Evolutionary conservation across 352 stramenopile genomes (phyloP), one percentile per base, ranked within the genome.

Genomic region (Thraustotheca clavata): DNA sequence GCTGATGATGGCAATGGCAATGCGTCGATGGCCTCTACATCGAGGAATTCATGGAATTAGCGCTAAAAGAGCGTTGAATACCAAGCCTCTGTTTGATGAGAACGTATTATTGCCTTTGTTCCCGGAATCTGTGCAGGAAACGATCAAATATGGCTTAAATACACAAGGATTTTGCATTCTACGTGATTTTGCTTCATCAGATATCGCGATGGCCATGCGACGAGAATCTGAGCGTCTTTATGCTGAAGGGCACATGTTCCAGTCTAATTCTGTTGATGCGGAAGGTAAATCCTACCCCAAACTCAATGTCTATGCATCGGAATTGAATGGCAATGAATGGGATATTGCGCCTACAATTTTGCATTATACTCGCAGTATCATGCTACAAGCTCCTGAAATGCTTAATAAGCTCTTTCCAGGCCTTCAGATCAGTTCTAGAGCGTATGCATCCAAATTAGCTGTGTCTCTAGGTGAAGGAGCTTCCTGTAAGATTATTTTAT

Each of bases 361-460:
- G 20, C 71, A 81, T 61, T 81, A 81, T 62, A 81, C 74, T 59
- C 72, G 74, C 41, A 81, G 74, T 57, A 69, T 81, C 41, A 67
- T 81, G 47, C 57, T 81, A 38, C 74, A 81, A 55, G 73, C 74
- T 50, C 74, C 74, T 11, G 48, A 73, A 20, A 40, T 81, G 66
- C 72, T 81, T 40, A 76, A 81, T 54, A 50, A 73, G 52, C 69
- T 81, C 33, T 81, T 81, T 63, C 74, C 74, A 54, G 69, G 76
- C 27, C 70, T 81, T 43, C 69, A 76, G 39, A 79, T 81, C 66
- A 81, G 69, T 55, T 63, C 73, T 48, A 69, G 69, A 40, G 60
- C 32, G 49, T 81, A 81, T 57, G 74, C 72, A 49, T 77, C 72
- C 52, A 81, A 81, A 69, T 69, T 81, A 35, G 74, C 74, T 36